Evolutionary conservation across 2,329 filamentous ascomycete species (phyloP), one percentile per base, ranked within the genome.

Genomic region (Chaetomiaceae sp.): DNA sequence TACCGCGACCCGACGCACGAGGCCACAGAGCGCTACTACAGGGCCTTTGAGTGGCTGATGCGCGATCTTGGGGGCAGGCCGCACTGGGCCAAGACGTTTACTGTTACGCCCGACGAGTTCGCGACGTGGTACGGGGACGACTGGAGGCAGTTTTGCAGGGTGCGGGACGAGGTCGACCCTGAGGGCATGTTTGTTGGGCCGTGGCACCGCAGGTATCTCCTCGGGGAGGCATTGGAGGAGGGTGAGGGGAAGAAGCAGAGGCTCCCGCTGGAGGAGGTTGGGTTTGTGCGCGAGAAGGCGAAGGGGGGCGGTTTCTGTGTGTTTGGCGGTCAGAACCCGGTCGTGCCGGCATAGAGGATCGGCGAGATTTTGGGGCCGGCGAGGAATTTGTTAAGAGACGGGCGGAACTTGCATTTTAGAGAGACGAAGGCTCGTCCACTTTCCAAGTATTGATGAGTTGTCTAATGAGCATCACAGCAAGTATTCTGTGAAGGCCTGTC

Each of bases 51-150:
- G 70, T 89, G 84, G 75, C 75, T 92, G 47, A 91, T 91, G 88
- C 82, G 83, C 55, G 84, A 90, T 43, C 74, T 90, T 59, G 85
- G 84, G 51, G 88, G 84, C 14, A 79, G 76, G 54, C 88, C 88
- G 25, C 88, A 92, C 69, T 92, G 88, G 86, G 88, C 88, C 20
- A 92, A 92, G 75, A 90, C 89, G 65, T 91, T 90, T 68, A 71
- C 72, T 20, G 75, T 75, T 14, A 75, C 78, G 1, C 73, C 77
- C 31, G 63, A 70, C 1, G 80, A 87, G 36, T 73, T 91, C 37
- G 74, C 75, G 23, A 66, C 67, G 0, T 80, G 85, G 68, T 90
- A 89, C 66, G 83, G 83, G 19, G 67, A 75, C 6, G 74, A 84
- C 57, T 74, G 90, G 62, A 66, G 72, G 20, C 72, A 79, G 48